Evolutionary conservation across 192 early-diverging fungal species (phyloP).

Genomic region (Allomyces javanicus): DNA sequence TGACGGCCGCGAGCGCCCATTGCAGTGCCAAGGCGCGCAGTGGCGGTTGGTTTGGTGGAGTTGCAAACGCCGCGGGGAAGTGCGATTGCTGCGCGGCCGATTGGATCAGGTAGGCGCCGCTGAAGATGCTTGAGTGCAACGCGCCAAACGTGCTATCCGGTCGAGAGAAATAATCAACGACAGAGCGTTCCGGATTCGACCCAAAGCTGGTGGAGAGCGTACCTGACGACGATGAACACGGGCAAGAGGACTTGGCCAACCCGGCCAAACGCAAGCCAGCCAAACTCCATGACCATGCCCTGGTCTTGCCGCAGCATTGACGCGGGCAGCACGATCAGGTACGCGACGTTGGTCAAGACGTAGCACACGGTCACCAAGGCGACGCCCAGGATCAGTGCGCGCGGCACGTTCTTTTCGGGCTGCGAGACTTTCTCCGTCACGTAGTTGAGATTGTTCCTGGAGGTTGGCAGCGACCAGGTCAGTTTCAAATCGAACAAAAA

Average conservation of each 20-base stretch:
- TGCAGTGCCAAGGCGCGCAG: background rate
- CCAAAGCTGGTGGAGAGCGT: background rate
- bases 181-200: too few species aligned
- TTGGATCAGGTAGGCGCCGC: background rate
- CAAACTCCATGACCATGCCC: background rate
- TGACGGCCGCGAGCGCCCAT: background rate
- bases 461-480: background rate
- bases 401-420: slow-evolving; percentile 19
- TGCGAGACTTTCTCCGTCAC: slow-evolving; percentile 28
- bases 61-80: background rate
- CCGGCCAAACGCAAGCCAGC: background rate
- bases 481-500: background rate
- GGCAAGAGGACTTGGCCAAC: background rate
- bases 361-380: slow-evolving; percentile 21
- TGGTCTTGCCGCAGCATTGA: background rate
- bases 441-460: slow-evolving; percentile 27
- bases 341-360: slow-evolving; percentile 22
- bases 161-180: too few species aligned
- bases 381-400: slow-evolving; percentile 16
- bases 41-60: background rate
- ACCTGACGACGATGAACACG: background rate
- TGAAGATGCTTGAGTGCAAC: background rate
- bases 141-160: background rate
- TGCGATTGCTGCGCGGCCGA: background rate
- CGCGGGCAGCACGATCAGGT: slow-evolving; percentile 19